These are phyloP conservation scores for Coemansia sp. DNA, from an alignment of 192 early-diverging fungal genomes.

Conservation along the genomic window DNA sequence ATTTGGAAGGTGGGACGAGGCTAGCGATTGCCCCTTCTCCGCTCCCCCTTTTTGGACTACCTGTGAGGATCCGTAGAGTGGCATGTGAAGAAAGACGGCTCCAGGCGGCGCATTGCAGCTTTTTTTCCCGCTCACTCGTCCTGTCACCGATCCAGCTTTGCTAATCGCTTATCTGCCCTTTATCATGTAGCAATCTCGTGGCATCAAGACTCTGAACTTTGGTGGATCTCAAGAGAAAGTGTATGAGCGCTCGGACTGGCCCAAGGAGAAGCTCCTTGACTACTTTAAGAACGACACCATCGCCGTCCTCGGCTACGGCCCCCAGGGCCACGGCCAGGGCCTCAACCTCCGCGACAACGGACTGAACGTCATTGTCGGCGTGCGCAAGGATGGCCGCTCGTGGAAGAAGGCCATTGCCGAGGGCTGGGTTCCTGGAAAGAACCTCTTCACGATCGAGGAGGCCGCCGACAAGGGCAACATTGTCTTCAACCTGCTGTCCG, in stretches of 20 bases:
- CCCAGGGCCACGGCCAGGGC: constrained; percentile 91
- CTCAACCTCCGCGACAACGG: constrained; percentile 96
- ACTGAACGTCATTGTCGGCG: constrained; percentile 93
- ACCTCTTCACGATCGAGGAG: constrained; percentile 89
- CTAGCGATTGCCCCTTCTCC: neutral
- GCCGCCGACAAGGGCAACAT: constrained; percentile 87
- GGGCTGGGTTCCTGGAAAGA: constrained; percentile 96
- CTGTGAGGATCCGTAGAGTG: neutral
- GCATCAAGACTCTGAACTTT: constrained; percentile 92
- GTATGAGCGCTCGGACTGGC: constrained; percentile 93
- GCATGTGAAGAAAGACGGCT: constrained; percentile 3
- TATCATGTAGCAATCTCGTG: constrained; percentile 59
- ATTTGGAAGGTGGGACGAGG: neutral
- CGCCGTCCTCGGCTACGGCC: constrained; percentile 90
- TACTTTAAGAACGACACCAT: constrained; percentile 94
- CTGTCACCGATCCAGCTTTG: neutral
- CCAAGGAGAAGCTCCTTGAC: constrained; percentile 84
- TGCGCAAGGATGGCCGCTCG: constrained; percentile 82
- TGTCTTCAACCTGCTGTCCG: constrained; percentile 93
- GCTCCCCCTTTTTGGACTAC: neutral
- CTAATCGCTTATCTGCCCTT: neutral
- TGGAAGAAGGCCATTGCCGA: constrained; percentile 90
- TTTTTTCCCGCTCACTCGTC: neutral
- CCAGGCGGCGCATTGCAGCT: neutral
- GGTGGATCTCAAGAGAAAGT: constrained; percentile 88